Conservation (phyloP, 208 protist genomes). For the Tetramitus jugosus region DNA sequence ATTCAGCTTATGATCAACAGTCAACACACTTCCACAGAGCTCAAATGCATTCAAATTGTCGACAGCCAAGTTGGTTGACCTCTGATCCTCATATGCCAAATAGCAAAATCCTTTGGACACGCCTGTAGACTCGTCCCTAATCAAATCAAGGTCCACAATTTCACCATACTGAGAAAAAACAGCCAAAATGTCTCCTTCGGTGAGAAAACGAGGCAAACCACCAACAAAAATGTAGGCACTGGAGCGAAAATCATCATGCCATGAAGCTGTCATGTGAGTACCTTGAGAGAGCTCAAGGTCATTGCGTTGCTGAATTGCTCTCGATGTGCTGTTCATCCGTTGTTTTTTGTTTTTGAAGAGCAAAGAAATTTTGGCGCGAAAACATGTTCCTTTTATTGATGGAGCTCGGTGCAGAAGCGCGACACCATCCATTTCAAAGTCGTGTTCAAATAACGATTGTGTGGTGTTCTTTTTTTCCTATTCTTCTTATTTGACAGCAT, state of each 20-base stretch:
- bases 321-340: too few species aligned
- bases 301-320: too few species aligned
- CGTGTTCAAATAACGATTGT: too few species aligned
- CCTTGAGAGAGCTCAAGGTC: too few species aligned
- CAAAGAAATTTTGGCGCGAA: too few species aligned
- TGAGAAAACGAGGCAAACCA: background rate
- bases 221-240: slow-evolving; percentile 21
- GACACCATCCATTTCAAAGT: too few species aligned
- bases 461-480: too few species aligned
- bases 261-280: background rate
- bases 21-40: slow-evolving; percentile 25
- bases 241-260: background rate
- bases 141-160: slow-evolving; percentile 55
- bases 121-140: slow-evolving; percentile 54
- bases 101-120: slow-evolving; percentile 61
- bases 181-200: slow-evolving; percentile 44
- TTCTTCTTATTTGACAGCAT: too few species aligned
- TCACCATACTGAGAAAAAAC: slow-evolving; percentile 59
- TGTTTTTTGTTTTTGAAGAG: too few species aligned
- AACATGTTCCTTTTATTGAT: too few species aligned
- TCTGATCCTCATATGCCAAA: slow-evolving; percentile 65
- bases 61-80: slow-evolving; percentile 67
- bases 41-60: slow-evolving; percentile 83
- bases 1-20: background rate
- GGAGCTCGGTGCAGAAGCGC: too few species aligned